A percentile compares a stretch with the other conserved stretches of the same genome.
Conservation (phyloP, 2,329 filamentous ascomycete species). For the Colletotrichum sp. region DNA sequence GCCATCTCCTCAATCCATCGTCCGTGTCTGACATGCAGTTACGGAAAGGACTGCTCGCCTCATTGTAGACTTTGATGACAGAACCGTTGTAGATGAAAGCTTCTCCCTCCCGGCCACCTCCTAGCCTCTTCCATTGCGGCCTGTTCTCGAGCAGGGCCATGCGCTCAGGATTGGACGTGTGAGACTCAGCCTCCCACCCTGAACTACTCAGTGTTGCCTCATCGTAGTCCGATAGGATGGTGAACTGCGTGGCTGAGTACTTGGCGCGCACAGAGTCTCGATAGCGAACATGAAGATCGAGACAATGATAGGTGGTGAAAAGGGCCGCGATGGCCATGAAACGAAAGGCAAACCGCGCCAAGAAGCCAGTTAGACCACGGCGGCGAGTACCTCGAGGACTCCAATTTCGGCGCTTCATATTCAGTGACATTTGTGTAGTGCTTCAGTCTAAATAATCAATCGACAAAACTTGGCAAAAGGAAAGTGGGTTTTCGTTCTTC, state of each 20-base stretch:
- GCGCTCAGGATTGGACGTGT: neutral
- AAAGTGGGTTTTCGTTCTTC: neutral
- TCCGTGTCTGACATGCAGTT: constrained; percentile 30
- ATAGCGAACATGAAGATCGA: constrained; percentile 12
- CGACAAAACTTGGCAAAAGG: neutral
- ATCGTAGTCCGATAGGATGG: neutral
- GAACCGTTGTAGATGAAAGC: constrained; percentile 29
- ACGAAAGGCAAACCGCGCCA: neutral
- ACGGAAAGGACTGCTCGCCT: constrained; percentile 29
- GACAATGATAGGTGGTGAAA: constrained; percentile 3
- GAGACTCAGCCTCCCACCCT: neutral
- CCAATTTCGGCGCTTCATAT: constrained; percentile 14
- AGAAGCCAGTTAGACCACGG: neutral
- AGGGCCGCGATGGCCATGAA: neutral
- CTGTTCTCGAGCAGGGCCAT: constrained; percentile 22
- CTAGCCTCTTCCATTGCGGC: constrained; percentile 30
- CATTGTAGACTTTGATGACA: constrained; percentile 34
- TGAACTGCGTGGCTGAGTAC: constrained; percentile 15
- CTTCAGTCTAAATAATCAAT: neutral
- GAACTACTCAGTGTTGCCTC: neutral
- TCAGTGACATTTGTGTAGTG: neutral
- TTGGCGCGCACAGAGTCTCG: constrained; percentile 15
- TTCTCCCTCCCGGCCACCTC: constrained; percentile 34
- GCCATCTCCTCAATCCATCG: constrained; percentile 26
- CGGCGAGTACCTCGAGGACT: constrained; percentile 3